Base-by-base conservation (phyloP, 169 alveolate genomes). In the Eimeria falciformis region DNA sequence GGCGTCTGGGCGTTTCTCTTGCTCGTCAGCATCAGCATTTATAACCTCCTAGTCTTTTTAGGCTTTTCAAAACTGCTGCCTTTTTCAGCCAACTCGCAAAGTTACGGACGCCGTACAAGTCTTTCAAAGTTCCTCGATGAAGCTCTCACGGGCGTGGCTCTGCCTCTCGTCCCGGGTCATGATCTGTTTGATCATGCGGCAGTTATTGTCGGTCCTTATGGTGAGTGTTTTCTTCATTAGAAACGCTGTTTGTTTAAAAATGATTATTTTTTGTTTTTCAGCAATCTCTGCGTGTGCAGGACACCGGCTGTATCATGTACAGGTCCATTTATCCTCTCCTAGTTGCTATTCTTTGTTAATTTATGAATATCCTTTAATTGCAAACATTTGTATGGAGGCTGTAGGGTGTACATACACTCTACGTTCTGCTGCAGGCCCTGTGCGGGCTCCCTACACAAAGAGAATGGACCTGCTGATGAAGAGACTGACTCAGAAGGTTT, bases 401-500 rank as follows among this genome's bases (percentile, higher is more conserved):
- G n/a, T n/a, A n/a, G n/a, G n/a, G n/a, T n/a, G n/a, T n/a, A n/a
- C n/a, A 12, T 50, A 12, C 62, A 50, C 73, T 18, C 37, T 14
- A n/a, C 73, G n/a, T 0, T 62, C 29, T 50, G 84, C 46, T 56
- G 25, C 78, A 84, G 91, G 91, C 11, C 62, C 91, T 40, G 91
- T 84, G 21, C 18, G 55, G 50, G 91, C 91, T 2, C 91, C 91
- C 45, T 84, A 56, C 47, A 66, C 69, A 40, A 84, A 81, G 40
- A 29, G 23, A 2, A 37, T 84, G 29, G 91, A 55, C 25, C 45
- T 33, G 33, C 69, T 68, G 62, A n/a, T 84, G 79, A n/a, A 33
- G 29, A 7, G 46, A 14, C 43, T 58, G 43, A 27, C 47, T 25
- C 79, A 40, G 3, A 45, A 47, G 27, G 17, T 56, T 1, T 73